Conservation (phyloP, 2,329 filamentous ascomycete genomes). For the Ophiosphaerella korrae region DNA sequence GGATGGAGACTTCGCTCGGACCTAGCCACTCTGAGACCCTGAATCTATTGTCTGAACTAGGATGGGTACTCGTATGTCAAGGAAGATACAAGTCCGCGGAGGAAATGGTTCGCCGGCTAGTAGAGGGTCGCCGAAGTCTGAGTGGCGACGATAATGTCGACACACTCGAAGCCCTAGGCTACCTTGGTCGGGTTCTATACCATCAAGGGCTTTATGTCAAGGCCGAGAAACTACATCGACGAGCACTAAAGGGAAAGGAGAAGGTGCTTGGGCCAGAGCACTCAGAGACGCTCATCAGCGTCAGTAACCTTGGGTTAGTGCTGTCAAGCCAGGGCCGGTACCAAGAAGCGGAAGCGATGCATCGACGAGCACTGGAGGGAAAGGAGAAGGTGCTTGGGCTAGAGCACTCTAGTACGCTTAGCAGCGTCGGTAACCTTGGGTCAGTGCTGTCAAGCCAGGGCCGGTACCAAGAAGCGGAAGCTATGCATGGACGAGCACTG, state of each 20-base stretch:
- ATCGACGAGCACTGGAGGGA: no score
- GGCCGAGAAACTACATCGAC: conserved; percentile 12
- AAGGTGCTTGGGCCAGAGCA: no score
- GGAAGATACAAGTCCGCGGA: conserved; percentile 24
- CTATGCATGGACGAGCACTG: no score
- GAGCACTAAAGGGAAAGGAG: no score
- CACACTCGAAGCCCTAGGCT: conserved; percentile 10
- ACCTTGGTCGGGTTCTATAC: conserved; percentile 13
- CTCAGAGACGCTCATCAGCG: neutral
- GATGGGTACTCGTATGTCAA: conserved; percentile 17
- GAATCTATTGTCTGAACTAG: conserved; percentile 10
- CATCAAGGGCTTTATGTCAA: conserved; percentile 17
- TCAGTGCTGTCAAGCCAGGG: no score
- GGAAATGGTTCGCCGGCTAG: conserved; percentile 12
- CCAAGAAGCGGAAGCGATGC: no score
- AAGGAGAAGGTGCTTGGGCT: no score
- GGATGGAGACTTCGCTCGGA: conserved; percentile 3
- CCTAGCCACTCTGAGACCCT: conserved; percentile 2
- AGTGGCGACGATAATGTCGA: conserved; percentile 4
- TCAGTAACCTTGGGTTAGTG: no score
- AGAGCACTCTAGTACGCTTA: no score
- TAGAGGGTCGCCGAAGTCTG: conserved; percentile 11
- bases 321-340: no score
- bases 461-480: no score
- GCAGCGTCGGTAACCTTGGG: no score